Conservation (phyloP, 345 rosid species). For the Brassica rapa region DNA sequence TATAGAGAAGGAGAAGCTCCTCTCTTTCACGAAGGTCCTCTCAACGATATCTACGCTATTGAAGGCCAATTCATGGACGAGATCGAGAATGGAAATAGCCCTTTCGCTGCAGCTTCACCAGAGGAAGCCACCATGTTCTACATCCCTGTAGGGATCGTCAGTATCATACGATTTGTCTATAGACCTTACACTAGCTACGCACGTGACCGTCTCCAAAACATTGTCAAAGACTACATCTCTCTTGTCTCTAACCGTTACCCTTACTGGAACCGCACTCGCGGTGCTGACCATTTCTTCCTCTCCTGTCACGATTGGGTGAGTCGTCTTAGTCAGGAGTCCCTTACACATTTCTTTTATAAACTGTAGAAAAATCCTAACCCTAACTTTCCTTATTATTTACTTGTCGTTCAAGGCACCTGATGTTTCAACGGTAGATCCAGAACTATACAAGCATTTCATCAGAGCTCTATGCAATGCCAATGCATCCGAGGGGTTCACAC, state of each 20-base stretch:
- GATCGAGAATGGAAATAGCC: slow-evolving; percentile 47
- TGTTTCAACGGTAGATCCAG: slow-evolving; percentile 48
- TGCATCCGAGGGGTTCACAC: slow-evolving; percentile 63
- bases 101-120: slow-evolving; percentile 44
- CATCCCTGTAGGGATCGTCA: slow-evolving; percentile 49
- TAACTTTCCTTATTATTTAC: neutral
- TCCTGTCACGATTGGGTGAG: slow-evolving; percentile 76
- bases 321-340: neutral
- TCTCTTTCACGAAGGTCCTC: slow-evolving; percentile 47
- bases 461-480: slow-evolving; percentile 87
- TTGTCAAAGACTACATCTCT: slow-evolving; percentile 47
- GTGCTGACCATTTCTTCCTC: slow-evolving; percentile 64
- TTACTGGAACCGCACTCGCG: slow-evolving; percentile 61
- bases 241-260: slow-evolving; percentile 51
- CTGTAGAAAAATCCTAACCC: neutral
- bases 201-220: slow-evolving; percentile 41
- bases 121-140: slow-evolving; percentile 58
- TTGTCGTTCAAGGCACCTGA: slow-evolving; percentile 59
- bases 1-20: slow-evolving; percentile 57
- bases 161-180: slow-evolving; percentile 46
- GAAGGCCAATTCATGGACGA: slow-evolving; percentile 67
- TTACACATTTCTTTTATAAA: no score
- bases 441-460: slow-evolving; percentile 54
- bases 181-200: slow-evolving; percentile 39
- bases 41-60: slow-evolving; percentile 47